Base-by-base conservation (phyloP, 169 alveolate species). In the Plasmodium fragile region DNA sequence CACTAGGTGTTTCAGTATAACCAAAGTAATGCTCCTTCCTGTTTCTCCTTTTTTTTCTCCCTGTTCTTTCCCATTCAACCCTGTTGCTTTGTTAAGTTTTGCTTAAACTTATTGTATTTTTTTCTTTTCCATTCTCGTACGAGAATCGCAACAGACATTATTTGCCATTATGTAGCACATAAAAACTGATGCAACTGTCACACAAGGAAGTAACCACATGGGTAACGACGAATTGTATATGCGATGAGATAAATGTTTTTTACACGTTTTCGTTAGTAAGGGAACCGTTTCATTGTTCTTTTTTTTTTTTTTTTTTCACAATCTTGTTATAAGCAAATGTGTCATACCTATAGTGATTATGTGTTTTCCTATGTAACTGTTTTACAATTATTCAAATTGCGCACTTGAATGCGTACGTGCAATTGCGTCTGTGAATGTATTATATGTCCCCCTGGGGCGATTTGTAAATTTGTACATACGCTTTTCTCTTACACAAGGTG, bases 341-440 rank as follows among this genome's bases (percentile, higher is more conserved):
- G 59, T 7, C 2, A 49, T 13, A 13, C 59, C 13, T 49, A 49
- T 18, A 49, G 59, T 7, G 22, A 13, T 49, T 49, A 49, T 7
- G 59, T 13, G 5, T 49, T 49, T 49, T 13, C 22, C 59, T 65
- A 65, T 22, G 75, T 65, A 65, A 65, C 75, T 39, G 39, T 6
- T 65, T 18, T 28, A 65, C 36, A 65, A 22, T 65, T 25, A 65
- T 18, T 65, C 41, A 65, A 65, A 65, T 65, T 65, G 75, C 75
- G 30, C 75, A 18, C 36, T 10, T 65, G 30, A 65, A 65, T 65
- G 59, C 13, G n/a, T 65, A 65, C 18, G 75, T 65, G 75, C 18
- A 65, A 65, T 65, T 65, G 75, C 32, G 75, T 28, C 75, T 65
- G 41, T 65, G 36, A 65, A 65, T 65, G 59, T 49, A 49, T 65